These are phyloP conservation scores for Phytophthora ramorum DNA, from an alignment of 352 stramenopile species.

Conservation along the genomic window DNA sequence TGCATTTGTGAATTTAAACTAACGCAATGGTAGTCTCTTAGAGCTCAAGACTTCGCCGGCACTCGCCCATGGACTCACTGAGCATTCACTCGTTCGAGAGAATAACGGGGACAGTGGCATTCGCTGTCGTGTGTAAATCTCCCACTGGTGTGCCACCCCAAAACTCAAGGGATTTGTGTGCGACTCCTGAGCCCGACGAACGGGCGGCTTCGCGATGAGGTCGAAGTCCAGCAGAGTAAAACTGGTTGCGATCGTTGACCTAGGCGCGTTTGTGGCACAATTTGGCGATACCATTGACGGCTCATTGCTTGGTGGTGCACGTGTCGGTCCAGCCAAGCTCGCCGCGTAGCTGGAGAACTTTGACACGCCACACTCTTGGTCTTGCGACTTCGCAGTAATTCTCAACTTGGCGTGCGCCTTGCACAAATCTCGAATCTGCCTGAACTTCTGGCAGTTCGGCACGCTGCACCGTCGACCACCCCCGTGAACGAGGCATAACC, in stretches of 20 bases:
- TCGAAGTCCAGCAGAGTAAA: not conserved
- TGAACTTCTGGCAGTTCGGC: constrained; percentile 6
- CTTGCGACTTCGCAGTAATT: not conserved
- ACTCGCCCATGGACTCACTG: too few species aligned
- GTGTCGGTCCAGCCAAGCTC: not conserved
- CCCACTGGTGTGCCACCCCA: too few species aligned
- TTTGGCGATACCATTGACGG: not conserved
- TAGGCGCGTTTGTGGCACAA: not conserved
- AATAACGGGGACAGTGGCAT: too few species aligned
- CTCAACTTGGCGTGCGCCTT: constrained; percentile 7
- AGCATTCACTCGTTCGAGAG: too few species aligned
- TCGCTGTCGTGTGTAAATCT: too few species aligned
- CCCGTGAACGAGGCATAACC: constrained; percentile 7
- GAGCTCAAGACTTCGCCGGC: too few species aligned
- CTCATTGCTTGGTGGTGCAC: not conserved
- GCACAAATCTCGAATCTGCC: constrained; percentile 12
- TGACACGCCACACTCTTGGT: not conserved
- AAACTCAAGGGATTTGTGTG: too few species aligned
- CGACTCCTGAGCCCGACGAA: too few species aligned
- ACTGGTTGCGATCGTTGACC: not conserved
- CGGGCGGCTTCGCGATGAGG: too few species aligned
- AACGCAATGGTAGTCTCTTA: too few species aligned
- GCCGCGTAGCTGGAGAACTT: not conserved
- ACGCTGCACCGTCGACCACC: constrained; percentile 12
- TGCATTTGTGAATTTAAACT: too few species aligned